Evolutionary conservation across 495 filamentous ascomycete genomes (phyloP), one percentile per base, ranked within the genome.

Genomic region (Talaromyces borbonicus): DNA sequence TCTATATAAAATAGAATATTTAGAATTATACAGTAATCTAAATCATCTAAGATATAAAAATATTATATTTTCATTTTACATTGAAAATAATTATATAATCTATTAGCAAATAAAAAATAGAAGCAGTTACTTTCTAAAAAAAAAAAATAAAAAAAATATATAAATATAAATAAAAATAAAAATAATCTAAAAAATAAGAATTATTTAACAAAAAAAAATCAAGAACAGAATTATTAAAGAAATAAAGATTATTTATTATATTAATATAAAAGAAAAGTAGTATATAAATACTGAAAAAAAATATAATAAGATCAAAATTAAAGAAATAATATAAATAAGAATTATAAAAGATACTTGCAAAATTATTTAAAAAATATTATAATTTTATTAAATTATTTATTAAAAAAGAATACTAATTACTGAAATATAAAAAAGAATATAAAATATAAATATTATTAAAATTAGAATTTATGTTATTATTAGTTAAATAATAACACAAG

Each of bases 401-500:
- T 22, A 38, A 30, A 19, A 36, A 46, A 38, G n/a, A 16, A 15
- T 31, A 32, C 16, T 36, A 18, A 1, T 32, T 35, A 51, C 20
- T 27, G 9, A 19, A 35, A 24, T 29, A 46, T 29, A 35, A 36
- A 19, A 24, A 36, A 48, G 15, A 49, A 48, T 22, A 22, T 35
- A 20, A 23, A 38, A 32, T 49, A 18, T 23, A 31, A n/a, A 26
- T 3, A 20, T 49, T 48, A 39, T 24, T 42, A 52, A 31, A 33
- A 27, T 37, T 31, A 30, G 11, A 24, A 45, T 27, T 42, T 43
- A 19, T 43, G 22, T 29, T 42, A 14, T n/a, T n/a, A n/a, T n/a
- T n/a, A n/a, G n/a, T n/a, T n/a, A n/a, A n/a, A n/a, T n/a, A n/a
- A n/a, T n/a, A n/a, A n/a, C n/a, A n/a, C n/a, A n/a, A n/a, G n/a